These are phyloP conservation scores for Rhazya stricta DNA, from an alignment of 257 asterid species.

Conservation along the genomic window DNA sequence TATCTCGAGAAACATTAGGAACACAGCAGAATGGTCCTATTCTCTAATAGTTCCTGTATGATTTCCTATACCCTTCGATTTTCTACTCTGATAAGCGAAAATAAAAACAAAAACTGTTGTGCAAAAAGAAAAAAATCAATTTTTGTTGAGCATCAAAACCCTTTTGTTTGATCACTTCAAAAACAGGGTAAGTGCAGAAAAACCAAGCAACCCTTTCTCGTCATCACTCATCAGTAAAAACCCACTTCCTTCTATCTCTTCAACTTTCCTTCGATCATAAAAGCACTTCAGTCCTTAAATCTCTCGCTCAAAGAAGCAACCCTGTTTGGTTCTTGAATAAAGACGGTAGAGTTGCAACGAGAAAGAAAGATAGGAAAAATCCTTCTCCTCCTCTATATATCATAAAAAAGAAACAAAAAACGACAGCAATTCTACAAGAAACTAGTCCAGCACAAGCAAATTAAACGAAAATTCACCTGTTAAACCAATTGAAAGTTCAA, in stretches of 20 bases:
- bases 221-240: not conserved
- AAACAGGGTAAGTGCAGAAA: not conserved
- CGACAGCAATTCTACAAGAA: not conserved
- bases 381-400: not conserved
- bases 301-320: not conserved
- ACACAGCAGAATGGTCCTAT: not conserved
- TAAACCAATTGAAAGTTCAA: not conserved
- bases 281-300: not conserved
- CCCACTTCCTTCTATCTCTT: not conserved
- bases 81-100: not conserved
- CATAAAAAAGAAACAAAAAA: not conserved
- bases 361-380: not conserved
- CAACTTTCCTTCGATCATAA: not conserved
- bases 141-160: not conserved
- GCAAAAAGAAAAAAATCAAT: not conserved
- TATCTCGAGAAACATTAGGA: not conserved
- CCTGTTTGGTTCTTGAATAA: not conserved
- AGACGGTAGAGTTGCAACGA: not conserved
- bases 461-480: conserved; percentile 1
- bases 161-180: not conserved
- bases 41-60: not conserved
- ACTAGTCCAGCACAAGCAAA: not conserved
- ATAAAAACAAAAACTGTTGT: not conserved
- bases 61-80: not conserved
- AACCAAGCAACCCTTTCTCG: not conserved